These are phyloP conservation scores for Phytophthora sp. DNA, from an alignment of 352 stramenopile species.

Conservation along the genomic window DNA sequence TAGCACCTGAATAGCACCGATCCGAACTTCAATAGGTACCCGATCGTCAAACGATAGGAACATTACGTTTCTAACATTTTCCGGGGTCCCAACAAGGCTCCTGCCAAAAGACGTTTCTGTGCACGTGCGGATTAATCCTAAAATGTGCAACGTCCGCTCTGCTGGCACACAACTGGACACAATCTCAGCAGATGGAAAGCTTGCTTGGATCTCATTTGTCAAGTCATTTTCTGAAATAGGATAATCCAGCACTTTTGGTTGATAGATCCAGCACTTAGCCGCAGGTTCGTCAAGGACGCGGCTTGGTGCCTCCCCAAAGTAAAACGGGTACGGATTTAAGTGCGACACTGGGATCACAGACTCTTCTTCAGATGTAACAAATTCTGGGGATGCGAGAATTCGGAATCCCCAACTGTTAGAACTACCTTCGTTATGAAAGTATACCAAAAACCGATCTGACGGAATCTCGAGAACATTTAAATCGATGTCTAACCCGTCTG, in stretches of 20 bases:
- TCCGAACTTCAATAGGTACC: slow-evolving; percentile 56
- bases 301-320: slow-evolving; percentile 66
- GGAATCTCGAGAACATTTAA: slow-evolving; percentile 61
- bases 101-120: slow-evolving; percentile 58
- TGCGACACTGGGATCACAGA: slow-evolving; percentile 9
- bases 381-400: slow-evolving; percentile 59
- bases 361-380: slow-evolving; percentile 15
- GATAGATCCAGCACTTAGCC: slow-evolving; percentile 67
- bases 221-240: slow-evolving; percentile 59
- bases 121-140: slow-evolving; percentile 70
- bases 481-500: slow-evolving; percentile 16
- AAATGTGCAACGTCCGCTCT: slow-evolving; percentile 68
- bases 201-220: slow-evolving; percentile 54
- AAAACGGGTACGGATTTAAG: slow-evolving; percentile 73
- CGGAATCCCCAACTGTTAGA: slow-evolving; percentile 76
- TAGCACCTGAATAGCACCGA: slow-evolving; percentile 51
- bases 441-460: slow-evolving; percentile 73
- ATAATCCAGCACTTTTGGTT: slow-evolving; percentile 56
- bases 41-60: slow-evolving; percentile 56
- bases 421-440: slow-evolving; percentile 66
- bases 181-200: slow-evolving; percentile 36
- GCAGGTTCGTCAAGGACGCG: slow-evolving; percentile 53
- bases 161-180: slow-evolving; percentile 34
- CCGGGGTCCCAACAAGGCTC: slow-evolving; percentile 54
- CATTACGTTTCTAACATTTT: slow-evolving; percentile 70